A percentile compares a stretch with the other conserved stretches of the same genome.
Conservation (phyloP, 2,329 filamentous ascomycete genomes). For the Cercospora sp. region DNA sequence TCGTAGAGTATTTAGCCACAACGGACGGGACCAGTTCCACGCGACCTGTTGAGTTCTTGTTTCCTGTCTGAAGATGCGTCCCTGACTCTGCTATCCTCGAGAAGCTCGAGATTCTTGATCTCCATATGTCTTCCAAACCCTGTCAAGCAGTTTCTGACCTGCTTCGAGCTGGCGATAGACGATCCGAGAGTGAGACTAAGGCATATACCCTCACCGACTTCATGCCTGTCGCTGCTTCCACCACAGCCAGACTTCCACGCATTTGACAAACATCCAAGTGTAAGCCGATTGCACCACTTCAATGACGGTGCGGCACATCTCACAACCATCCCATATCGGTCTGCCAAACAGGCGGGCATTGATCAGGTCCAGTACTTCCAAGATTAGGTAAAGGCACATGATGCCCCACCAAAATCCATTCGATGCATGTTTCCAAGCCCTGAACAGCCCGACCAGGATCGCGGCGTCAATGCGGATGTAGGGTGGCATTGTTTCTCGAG, state of each 20-base stretch:
- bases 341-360: not conserved
- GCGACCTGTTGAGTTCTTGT: not conserved
- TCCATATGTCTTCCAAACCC: not conserved
- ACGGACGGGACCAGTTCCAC: not conserved
- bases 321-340: not conserved
- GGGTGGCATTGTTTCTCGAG: conserved; percentile 1
- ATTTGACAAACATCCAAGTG: not conserved
- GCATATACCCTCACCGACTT: not conserved
- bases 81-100: not conserved
- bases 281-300: not conserved
- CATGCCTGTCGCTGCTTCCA: not conserved
- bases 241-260: not conserved
- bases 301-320: not conserved
- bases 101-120: not conserved
- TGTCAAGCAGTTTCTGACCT: not conserved
- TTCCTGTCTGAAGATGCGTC: not conserved
- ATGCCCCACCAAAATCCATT: not conserved
- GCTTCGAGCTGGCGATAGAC: not conserved
- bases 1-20: not conserved
- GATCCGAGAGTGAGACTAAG: not conserved
- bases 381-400: not conserved
- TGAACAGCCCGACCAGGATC: not conserved
- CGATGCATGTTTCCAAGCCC: not conserved
- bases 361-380: conserved; percentile 3
- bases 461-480: not conserved